Evolutionary conservation across 257 asterid genomes (phyloP).

Genomic region (Primulina eburnea): DNA sequence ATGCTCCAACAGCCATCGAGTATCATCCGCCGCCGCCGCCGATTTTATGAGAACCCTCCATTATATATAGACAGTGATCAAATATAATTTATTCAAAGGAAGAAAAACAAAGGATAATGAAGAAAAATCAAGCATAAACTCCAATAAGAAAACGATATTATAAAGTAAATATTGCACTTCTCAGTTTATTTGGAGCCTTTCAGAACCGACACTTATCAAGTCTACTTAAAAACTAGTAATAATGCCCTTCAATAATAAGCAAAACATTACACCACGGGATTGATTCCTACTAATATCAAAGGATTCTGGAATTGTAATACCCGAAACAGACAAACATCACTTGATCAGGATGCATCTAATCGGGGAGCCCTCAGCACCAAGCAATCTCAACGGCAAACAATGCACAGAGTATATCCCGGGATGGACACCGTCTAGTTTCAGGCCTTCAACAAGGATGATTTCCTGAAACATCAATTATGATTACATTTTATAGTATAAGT

Average conservation of each 20-base stretch:
- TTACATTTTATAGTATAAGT: too few relatives aligned
- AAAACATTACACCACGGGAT: background rate
- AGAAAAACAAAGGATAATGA: too few relatives aligned
- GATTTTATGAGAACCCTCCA: too few relatives aligned
- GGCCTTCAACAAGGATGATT: constrained; percentile 89
- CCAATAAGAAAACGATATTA: too few relatives aligned
- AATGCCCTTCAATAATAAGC: too few relatives aligned
- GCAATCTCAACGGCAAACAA: constrained; percentile 83
- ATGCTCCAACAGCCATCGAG: too few relatives aligned
- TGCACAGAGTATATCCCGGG: constrained; percentile 73
- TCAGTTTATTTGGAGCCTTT: too few relatives aligned
- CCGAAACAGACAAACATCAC: constrained; percentile 28
- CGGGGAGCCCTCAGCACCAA: constrained; percentile 97
- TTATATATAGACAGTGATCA: too few relatives aligned
- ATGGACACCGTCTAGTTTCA: constrained; percentile 66
- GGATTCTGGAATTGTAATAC: background rate
- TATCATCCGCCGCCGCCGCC: too few relatives aligned
- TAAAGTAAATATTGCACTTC: background rate
- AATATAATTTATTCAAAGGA: too few relatives aligned
- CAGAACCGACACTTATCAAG: background rate
- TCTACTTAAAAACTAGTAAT: background rate
- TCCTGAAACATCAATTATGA: constrained; percentile 45
- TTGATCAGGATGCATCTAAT: constrained; percentile 88
- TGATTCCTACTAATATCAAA: background rate
- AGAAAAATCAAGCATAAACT: too few relatives aligned